Evolutionary conservation across 768 basidiomycete species (phyloP), one percentile per base, ranked within the genome.

Genomic region (Heimioporus sp.): DNA sequence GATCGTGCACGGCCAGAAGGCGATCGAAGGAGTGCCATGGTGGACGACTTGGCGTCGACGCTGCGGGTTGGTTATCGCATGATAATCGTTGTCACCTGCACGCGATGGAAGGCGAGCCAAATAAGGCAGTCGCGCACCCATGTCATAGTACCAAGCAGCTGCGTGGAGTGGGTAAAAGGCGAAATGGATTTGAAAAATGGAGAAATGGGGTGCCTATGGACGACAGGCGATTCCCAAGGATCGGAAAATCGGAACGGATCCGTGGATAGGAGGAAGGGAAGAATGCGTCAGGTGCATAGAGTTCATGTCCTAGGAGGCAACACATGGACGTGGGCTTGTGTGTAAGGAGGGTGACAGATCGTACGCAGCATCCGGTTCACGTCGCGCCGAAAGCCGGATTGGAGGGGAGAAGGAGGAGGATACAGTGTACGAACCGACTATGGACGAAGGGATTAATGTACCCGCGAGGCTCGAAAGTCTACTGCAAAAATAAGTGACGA

Each of bases 401-500:
- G 15, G 37, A 28, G 21, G 21, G n/a, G 42, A n/a, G 16, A 35
- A 12, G 24, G 39, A 19, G 10, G n/a, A 19, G 11, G 11, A 19
- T n/a, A n/a, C n/a, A n/a, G n/a, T n/a, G n/a, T n/a, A n/a, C n/a
- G 20, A 12, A 8, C 34, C 17, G 42, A 51, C 47, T 42, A 30
- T 35, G 35, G 39, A 51, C 19, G 24, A 34, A 19, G 38, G 17
- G 8, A 28, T 24, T 35, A 35, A 49, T 54, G 35, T 43, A 46
- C 51, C 58, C 53, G 64, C 54, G 59, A 57, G 55, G 49, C 54
- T 58, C 43, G 30, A 17, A 24, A 34, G 37, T n/a, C 21, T 1
- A 43, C 30, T 52, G 43, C 58, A 61, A 67, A 63, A 67, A 69
- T 68, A 61, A 53, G 54, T 38, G 20, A 32, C 43, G 24, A 24